Base-by-base conservation (phyloP, 2,329 filamentous ascomycete species). In the Periconia digitata region DNA sequence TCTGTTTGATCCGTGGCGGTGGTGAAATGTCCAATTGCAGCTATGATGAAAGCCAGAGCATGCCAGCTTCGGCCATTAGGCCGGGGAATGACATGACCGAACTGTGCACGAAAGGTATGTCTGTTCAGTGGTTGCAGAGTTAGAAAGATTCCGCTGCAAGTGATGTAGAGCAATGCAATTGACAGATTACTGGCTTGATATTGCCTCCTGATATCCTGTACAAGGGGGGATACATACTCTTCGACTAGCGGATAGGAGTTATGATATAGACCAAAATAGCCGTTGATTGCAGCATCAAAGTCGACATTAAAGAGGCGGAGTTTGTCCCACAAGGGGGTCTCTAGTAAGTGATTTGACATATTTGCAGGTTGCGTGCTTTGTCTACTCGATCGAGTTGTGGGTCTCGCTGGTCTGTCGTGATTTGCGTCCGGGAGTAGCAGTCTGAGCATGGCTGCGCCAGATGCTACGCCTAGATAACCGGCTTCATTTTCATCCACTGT, bases 401-500 rank as follows among this genome's bases (percentile, higher is more conserved):
- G 27, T 13, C 40, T 39, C 12, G 40, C 36, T n/a, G 29, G 20
- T 8, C 37, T 38, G 8, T 43, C 37, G 36, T 44, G 42, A 20
- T 47, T 46, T 18, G 46, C 43, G 12, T 53, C 45, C 3, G 45
- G 45, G n/a, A 47, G 45, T 3, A 47, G 23, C 23, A 52, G 57
- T 24, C 74, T 68, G 15, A 77, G 54, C 49, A 78, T 69, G 2
- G 75, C 75, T 15, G 74, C 75, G 1, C 75, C 75, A 6, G 74
- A 78, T 1, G 73, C 74, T 1, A 75, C 67, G 1, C 76, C 76
- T 8, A 78, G 68, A 55, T 78, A 79, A 5, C 76, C 76, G 1
- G 69, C 67, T 23, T 75, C 70, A 6, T 44, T 44, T n/a, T 63
- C 62, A 22, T 67, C 64, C 4, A 66, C 60, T 0, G 63, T 62